A percentile compares a stretch with the other conserved stretches of the same genome.
Evolutionary conservation across 2,329 filamentous ascomycete genomes (phyloP).

Genomic region (Colletotrichum theobromicola): DNA sequence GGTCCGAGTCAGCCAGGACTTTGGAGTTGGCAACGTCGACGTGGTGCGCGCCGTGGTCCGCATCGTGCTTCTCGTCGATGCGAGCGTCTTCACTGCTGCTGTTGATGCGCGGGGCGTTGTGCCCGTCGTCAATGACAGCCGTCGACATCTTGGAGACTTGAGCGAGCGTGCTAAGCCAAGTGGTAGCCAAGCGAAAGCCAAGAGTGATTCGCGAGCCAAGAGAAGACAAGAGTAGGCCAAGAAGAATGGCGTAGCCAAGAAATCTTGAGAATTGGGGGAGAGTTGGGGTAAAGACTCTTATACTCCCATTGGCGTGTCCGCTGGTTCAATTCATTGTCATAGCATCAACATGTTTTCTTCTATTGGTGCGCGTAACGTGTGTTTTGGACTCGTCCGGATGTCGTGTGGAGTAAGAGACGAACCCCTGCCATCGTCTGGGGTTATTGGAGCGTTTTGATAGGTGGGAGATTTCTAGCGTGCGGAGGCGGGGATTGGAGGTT

Average conservation of each 20-base stretch:
- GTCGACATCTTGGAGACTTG: slow-evolving; percentile 17
- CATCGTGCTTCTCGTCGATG: slow-evolving; percentile 14
- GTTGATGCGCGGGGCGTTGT: background rate
- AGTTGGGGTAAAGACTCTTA: background rate
- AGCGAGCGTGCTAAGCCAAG: background rate
- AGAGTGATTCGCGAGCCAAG: background rate
- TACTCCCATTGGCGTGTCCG: background rate
- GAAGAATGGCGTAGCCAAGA: background rate
- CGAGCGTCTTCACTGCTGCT: background rate
- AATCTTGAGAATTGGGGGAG: background rate
- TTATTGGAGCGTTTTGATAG: background rate
- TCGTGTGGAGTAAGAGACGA: background rate
- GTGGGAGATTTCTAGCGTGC: background rate
- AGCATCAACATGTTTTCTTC: background rate
- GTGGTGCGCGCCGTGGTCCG: slow-evolving; percentile 1
- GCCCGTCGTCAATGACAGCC: slow-evolving; percentile 9
- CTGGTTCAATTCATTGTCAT: background rate
- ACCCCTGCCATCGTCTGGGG: background rate
- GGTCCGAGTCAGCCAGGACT: slow-evolving; percentile 36
- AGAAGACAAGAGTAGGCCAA: background rate
- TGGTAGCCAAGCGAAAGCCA: background rate
- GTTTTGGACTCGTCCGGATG: background rate
- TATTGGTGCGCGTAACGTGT: background rate
- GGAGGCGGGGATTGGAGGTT: background rate
- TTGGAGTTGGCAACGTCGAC: slow-evolving; percentile 36